phyloP scores from a whole-genome alignment of 2,329 filamentous ascomycete genomes.

The Neospermospora avenae region DNA sequence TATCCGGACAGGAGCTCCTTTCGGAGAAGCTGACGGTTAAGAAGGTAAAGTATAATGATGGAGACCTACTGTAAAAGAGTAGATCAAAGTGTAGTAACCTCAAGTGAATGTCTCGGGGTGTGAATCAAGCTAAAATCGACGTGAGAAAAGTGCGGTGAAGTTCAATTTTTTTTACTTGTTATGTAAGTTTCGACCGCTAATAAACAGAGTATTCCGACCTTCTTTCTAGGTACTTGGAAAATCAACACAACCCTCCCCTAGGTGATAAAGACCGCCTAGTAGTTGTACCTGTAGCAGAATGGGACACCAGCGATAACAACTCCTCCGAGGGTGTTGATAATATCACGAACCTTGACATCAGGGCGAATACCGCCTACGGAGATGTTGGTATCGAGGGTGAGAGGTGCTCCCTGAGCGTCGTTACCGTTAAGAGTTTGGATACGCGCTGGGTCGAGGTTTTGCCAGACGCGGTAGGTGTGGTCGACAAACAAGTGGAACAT shows the following conservation, averaged over 20 bases:
- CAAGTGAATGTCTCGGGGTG: too few species aligned
- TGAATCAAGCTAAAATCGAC: not conserved
- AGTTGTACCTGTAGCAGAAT: conserved; percentile 18
- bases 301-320: conserved; percentile 3
- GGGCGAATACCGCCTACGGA: conserved; percentile 12
- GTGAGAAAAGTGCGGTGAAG: not conserved
- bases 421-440: conserved; percentile 11
- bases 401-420: conserved; percentile 2
- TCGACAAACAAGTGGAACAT: conserved; percentile 19
- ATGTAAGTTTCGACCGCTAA: conserved; percentile 2
- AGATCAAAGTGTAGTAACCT: too few species aligned
- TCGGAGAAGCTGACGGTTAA: too few species aligned
- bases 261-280: conserved; percentile 11
- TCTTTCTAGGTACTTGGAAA: not conserved
- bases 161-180: not conserved
- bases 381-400: conserved; percentile 15
- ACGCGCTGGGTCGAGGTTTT: conserved; percentile 10
- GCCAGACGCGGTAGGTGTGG: conserved; percentile 18
- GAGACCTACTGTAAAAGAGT: too few species aligned
- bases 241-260: not conserved
- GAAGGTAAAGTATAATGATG: too few species aligned
- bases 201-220: not conserved
- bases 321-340: conserved; percentile 16
- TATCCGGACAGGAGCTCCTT: too few species aligned
- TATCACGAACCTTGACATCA: conserved; percentile 11